Conservation (phyloP, 73 alveolate species). For the Vitrella brassicaformis region DNA sequence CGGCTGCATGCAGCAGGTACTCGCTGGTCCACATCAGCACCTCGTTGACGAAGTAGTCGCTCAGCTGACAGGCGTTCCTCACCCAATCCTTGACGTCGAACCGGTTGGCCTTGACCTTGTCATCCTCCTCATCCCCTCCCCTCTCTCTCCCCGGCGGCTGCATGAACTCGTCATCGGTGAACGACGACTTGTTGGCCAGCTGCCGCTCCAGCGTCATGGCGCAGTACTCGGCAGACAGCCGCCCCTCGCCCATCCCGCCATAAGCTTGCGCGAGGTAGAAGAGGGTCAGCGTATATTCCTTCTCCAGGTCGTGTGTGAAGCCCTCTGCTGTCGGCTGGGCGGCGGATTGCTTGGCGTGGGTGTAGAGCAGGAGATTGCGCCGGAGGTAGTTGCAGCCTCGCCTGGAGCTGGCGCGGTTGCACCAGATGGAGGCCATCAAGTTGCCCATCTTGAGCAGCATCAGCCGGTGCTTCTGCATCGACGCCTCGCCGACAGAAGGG, state of each 20-base stretch:
- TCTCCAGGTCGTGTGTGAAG: neutral
- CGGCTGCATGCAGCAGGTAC: neutral
- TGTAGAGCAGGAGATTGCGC: neutral
- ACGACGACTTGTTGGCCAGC: neutral
- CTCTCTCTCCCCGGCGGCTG: no score
- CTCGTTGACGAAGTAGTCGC: neutral
- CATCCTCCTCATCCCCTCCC: no score
- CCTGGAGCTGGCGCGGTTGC: neutral
- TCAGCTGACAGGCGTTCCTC: neutral
- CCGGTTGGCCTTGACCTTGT: no score
- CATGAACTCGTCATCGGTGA: neutral
- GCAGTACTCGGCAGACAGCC: neutral
- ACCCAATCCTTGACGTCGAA: neutral
- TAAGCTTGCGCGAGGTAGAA: neutral
- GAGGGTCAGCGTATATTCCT: neutral
- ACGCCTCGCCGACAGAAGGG: no score
- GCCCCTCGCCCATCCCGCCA: neutral
- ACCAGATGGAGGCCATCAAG: no score
- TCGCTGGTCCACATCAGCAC: neutral
- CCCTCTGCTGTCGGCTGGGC: no score
- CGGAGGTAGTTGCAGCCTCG: neutral
- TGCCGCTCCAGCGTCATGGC: neutral
- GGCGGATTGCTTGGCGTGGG: neutral
- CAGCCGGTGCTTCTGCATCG: neutral
- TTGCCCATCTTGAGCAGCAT: neutral